Evolutionary conservation across 176 grass and related monocot species (phyloP), one percentile per base, ranked within the genome.

Genomic region (Pontederia crassipes): DNA sequence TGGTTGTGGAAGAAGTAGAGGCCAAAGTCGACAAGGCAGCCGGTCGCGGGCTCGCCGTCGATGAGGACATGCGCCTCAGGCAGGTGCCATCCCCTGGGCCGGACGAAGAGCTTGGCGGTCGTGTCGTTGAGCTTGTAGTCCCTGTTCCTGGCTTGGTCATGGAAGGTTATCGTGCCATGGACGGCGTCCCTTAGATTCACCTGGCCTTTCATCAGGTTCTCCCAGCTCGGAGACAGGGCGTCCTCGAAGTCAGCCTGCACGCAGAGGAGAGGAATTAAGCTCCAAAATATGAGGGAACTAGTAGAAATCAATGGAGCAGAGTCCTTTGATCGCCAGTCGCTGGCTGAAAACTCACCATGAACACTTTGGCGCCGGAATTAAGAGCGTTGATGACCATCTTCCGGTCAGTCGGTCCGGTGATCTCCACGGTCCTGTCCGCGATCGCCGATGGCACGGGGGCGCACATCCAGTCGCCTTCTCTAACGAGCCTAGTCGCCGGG

Each of bases 1-100:
- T 97, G 73, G 80, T 85, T 97, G 77, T 97, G 92, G 81, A 91
- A 97, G 82, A 97, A 91, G 83, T 91, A 97, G 58, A 97, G 78
- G 1, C 92, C 92, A 52, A 96, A 96, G 71, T 96, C 91, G 3
- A 96, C 75, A 15, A 96, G 80, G 75, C 86, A 90, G 53, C 86
- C 86, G 58, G 76, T 69, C 48, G 78, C 91, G 0, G 83, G 91
- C 72, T 87, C 86, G 27, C 86, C 81, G 65, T 97, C 92, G 64
- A 97, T 45, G 56, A 91, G 46, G 17, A 97, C 76, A 64, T 97
- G 92, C 13, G 66, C 80, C 78, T 97, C 87, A 12, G 87, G 81
- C 13, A 97, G 67, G 78, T 97, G 92, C 92, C 92, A 97, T 0
- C 92, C 92, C 10, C 92, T 75, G 4, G 92, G 86, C 9, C 91